These are phyloP conservation scores for Aspergillus glaucus DNA, from an alignment of 2,329 filamentous ascomycete species.

Conservation along the genomic window DNA sequence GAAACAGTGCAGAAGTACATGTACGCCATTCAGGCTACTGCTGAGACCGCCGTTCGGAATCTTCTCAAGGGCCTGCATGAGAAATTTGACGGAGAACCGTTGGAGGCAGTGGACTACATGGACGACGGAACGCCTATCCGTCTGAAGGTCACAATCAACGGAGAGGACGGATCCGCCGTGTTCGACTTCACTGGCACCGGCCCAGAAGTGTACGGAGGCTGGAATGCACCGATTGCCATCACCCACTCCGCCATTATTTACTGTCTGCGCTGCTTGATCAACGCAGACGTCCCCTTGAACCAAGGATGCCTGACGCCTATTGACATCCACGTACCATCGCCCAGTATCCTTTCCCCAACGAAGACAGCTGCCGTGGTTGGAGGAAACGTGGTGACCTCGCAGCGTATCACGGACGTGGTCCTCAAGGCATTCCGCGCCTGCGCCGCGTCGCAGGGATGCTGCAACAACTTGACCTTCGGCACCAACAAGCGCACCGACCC, in stretches of 20 bases:
- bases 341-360: slow-evolving; percentile 66
- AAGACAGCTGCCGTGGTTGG: slow-evolving; percentile 75
- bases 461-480: slow-evolving; percentile 80
- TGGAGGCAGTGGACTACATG: slow-evolving; percentile 75
- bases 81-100: slow-evolving; percentile 62
- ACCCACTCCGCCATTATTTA: slow-evolving; percentile 83
- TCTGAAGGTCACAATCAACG: slow-evolving; percentile 68
- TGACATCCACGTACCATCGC: slow-evolving; percentile 62
- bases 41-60: slow-evolving; percentile 66
- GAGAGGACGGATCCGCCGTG: slow-evolving; percentile 64
- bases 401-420: slow-evolving; percentile 77
- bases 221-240: slow-evolving; percentile 75
- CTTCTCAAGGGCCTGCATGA: slow-evolving; percentile 66
- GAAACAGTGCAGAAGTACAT: slow-evolving; percentile 77
- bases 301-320: slow-evolving; percentile 78
- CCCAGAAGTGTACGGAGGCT: slow-evolving; percentile 71
- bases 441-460: slow-evolving; percentile 72
- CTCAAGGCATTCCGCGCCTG: slow-evolving; percentile 73
- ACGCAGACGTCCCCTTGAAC: slow-evolving; percentile 76
- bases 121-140: slow-evolving; percentile 76
- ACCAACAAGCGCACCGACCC: slow-evolving; percentile 61
- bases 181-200: slow-evolving; percentile 78
- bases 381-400: slow-evolving; percentile 72
- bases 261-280: slow-evolving; percentile 72
- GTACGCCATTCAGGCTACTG: slow-evolving; percentile 74